phyloP scores from a whole-genome alignment of 2,329 filamentous ascomycete genomes.

The Monosporascus sp. region DNA sequence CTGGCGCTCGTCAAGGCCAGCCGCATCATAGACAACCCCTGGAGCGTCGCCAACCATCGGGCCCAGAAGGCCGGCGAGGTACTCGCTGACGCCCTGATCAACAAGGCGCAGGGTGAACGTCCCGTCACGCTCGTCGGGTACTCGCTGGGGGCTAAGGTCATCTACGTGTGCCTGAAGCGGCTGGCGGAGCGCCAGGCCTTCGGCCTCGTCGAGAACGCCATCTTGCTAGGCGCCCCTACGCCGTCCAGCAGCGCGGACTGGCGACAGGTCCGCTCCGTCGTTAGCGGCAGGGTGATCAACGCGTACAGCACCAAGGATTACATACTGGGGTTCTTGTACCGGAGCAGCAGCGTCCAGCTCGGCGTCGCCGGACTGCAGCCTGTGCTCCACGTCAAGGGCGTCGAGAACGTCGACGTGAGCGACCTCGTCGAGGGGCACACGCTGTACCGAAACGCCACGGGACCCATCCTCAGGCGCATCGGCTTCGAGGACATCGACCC shows the following conservation, averaged over 20 bases:
- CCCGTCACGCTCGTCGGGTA: constrained; percentile 79
- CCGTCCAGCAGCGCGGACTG: constrained; percentile 69
- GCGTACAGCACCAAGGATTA: constrained; percentile 85
- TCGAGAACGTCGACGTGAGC: constrained; percentile 65
- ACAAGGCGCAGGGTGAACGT: constrained; percentile 75
- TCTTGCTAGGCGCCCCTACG: constrained; percentile 77
- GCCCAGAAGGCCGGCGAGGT: constrained; percentile 69
- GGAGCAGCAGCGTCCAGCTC: constrained; percentile 75
- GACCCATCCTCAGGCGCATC: constrained; percentile 61
- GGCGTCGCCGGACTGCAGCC: constrained; percentile 80
- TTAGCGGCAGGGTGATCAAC: constrained; percentile 78
- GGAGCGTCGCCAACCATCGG: constrained; percentile 69
- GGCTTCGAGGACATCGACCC: constrained; percentile 62
- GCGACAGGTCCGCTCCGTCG: constrained; percentile 72
- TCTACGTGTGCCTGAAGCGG: constrained; percentile 73
- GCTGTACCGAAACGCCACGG: constrained; percentile 63
- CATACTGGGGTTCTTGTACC: constrained; percentile 81
- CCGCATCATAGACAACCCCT: constrained; percentile 76
- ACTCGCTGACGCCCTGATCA: constrained; percentile 77
- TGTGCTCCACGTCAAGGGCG: constrained; percentile 58
- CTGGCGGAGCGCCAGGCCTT: constrained; percentile 76
- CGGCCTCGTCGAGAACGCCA: constrained; percentile 75
- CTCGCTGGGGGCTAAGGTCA: constrained; percentile 73
- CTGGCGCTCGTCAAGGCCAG: constrained; percentile 60
- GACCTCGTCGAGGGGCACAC: constrained; percentile 66